These are phyloP conservation scores for Pontederia crassipes DNA, from an alignment of 176 grass and related monocot genomes.

Conservation along the genomic window DNA sequence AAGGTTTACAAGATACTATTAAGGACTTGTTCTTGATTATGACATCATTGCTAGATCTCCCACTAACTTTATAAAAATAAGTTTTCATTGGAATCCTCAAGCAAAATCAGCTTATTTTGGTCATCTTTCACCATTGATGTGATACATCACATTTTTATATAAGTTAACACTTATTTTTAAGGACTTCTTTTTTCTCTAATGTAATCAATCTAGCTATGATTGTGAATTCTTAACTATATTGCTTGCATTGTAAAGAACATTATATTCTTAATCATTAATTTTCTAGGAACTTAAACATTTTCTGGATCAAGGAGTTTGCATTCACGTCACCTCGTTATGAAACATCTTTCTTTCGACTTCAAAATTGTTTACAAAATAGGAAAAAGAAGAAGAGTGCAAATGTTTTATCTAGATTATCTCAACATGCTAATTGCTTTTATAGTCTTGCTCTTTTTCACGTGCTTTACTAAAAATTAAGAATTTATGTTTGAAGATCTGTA, in stretches of 20 bases:
- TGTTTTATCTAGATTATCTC: neutral
- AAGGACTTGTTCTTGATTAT: no score
- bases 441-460: neutral
- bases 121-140: neutral
- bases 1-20: no score
- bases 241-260: neutral
- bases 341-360: neutral
- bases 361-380: neutral
- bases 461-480: neutral
- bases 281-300: neutral
- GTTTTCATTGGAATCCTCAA: no score
- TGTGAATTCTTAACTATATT: neutral
- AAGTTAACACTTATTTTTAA: neutral
- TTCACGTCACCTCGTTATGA: neutral
- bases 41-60: no score
- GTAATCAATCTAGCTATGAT: neutral
- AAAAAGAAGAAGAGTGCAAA: neutral
- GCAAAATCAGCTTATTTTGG: no score
- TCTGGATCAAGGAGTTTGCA: neutral
- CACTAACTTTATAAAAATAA: no score
- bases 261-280: neutral
- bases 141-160: neutral
- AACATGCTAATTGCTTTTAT: neutral
- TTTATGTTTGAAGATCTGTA: no score
- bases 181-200: neutral